phyloP scores from a whole-genome alignment of 352 stramenopile genomes.

The Plasmopara viticola region DNA sequence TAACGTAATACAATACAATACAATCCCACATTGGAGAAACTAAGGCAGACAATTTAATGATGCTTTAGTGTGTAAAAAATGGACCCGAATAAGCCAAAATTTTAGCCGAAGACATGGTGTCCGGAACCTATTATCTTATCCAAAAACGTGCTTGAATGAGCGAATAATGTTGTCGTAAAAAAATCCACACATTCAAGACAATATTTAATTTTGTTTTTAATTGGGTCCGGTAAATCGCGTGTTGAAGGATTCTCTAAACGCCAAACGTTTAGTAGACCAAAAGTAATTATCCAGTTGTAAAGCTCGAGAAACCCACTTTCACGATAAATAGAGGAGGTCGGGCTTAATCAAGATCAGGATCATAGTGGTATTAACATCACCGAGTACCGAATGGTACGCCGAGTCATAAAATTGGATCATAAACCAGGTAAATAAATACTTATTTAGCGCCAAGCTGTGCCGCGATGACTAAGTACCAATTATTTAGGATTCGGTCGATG shows the following conservation, averaged over 20 bases:
- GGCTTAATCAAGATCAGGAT: neutral
- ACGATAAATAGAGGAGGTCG: neutral
- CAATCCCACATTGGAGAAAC: neutral
- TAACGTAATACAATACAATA: too few species aligned
- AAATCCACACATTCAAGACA: neutral
- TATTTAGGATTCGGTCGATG: neutral
- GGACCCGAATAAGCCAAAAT: neutral
- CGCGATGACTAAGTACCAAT: neutral
- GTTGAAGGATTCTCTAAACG: neutral
- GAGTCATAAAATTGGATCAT: neutral
- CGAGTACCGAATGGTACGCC: neutral
- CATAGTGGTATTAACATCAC: neutral
- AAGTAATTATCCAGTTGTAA: neutral
- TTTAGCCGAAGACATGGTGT: neutral
- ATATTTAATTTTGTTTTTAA: neutral
- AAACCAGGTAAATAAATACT: neutral
- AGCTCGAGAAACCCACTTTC: neutral
- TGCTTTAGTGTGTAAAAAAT: neutral
- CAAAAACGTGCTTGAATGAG: neutral
- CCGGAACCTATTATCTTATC: neutral
- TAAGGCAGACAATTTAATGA: neutral
- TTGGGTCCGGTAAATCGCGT: neutral
- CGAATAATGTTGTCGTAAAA: neutral
- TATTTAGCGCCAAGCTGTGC: neutral
- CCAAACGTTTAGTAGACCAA: neutral